A percentile compares a stretch with the other conserved stretches of the same genome.
Evolutionary conservation across 352 stramenopile genomes (phyloP).

Genomic region (Blastocystis sp.): DNA sequence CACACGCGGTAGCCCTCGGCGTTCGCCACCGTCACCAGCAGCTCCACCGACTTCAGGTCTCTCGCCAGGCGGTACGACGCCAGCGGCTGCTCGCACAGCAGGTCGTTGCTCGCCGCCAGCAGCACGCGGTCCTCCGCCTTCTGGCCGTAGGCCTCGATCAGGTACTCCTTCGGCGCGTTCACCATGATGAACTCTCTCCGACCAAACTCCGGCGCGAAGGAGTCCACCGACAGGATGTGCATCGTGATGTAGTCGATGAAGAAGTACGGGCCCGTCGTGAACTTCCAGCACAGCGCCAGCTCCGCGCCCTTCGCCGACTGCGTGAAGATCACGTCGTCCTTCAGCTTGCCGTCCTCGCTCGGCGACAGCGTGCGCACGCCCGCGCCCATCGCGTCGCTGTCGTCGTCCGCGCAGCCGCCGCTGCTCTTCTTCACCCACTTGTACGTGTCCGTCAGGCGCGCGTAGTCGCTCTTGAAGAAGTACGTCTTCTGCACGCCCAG

Average conservation of each 20-base stretch:
- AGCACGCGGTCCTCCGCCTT: conserved; percentile 13
- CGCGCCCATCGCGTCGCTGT: conserved; percentile 14
- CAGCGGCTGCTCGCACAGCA: background rate
- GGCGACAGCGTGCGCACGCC: background rate
- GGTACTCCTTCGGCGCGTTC: conserved; percentile 48
- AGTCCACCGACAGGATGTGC: conserved; percentile 43
- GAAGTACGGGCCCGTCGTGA: conserved; percentile 29
- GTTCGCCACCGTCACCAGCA: background rate
- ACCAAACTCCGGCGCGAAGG: conserved; percentile 33
- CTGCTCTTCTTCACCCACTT: conserved; percentile 65
- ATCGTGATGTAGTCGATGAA: conserved; percentile 1
- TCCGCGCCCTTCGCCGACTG: conserved; percentile 49
- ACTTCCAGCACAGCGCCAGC: conserved; percentile 63
- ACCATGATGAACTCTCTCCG: conserved; percentile 10
- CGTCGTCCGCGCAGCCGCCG: conserved; percentile 12
- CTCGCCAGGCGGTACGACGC: background rate
- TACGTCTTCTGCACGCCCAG: conserved; percentile 24
- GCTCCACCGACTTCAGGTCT: background rate
- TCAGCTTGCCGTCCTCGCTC: background rate
- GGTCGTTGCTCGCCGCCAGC: conserved; percentile 1
- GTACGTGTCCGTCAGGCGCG: conserved; percentile 4
- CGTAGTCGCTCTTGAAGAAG: conserved; percentile 26
- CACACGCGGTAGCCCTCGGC: conserved; percentile 1
- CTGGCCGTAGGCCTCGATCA: conserved; percentile 60
- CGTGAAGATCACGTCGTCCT: conserved; percentile 48